These are phyloP conservation scores for Phialophora tarda DNA, from an alignment of 2,329 filamentous ascomycete genomes.

Conservation along the genomic window DNA sequence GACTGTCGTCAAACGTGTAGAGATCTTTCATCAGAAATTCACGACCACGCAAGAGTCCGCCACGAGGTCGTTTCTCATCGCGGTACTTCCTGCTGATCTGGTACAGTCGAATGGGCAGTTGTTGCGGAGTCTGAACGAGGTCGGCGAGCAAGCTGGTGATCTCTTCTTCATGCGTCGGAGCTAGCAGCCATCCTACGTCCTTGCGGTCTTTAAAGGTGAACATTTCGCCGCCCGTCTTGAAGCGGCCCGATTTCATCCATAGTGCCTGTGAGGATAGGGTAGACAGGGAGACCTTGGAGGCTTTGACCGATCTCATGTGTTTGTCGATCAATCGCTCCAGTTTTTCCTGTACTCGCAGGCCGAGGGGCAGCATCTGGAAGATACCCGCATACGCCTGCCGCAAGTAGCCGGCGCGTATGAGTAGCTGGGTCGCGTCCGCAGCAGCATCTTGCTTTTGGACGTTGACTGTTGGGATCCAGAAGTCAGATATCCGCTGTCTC, in stretches of 20 bases:
- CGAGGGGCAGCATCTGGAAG: conserved; percentile 89
- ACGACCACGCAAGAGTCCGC: conserved; percentile 82
- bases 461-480: conserved; percentile 37
- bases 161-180: conserved; percentile 96
- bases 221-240: conserved; percentile 79
- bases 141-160: conserved; percentile 81
- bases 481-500: conserved; percentile 32
- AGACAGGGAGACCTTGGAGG: conserved; percentile 81
- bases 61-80: conserved; percentile 86
- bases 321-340: conserved; percentile 83
- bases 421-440: conserved; percentile 34
- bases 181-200: conserved; percentile 73
- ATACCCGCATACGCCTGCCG: conserved; percentile 86
- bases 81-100: conserved; percentile 95
- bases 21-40: conserved; percentile 99
- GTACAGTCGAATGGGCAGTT: conserved; percentile 83
- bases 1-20: conserved; percentile 84
- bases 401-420: conserved; percentile 69
- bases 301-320: conserved; percentile 78
- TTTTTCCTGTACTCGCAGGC: conserved; percentile 85
- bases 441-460: conserved; percentile 34
- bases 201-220: conserved; percentile 76
- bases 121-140: conserved; percentile 79
- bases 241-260: conserved; percentile 82
- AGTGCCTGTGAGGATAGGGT: conserved; percentile 82